These are phyloP conservation scores for Cryptosporidium sp. DNA, from an alignment of 169 alveolate species.

Conservation along the genomic window DNA sequence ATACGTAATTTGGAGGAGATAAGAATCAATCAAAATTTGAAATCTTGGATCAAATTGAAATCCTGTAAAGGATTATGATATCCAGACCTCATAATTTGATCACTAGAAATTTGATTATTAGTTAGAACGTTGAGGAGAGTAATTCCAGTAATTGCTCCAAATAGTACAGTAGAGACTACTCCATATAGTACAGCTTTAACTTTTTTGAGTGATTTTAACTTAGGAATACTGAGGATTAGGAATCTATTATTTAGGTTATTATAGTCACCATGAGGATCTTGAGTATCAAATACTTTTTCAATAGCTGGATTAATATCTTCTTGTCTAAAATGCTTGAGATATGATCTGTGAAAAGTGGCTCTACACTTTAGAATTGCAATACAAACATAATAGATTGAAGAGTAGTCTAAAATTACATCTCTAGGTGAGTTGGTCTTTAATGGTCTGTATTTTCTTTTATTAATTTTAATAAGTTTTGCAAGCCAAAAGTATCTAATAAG, in stretches of 20 bases:
- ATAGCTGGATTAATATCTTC: constrained; percentile 19
- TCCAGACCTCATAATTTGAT: constrained; percentile 10
- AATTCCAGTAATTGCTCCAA: constrained; percentile 56
- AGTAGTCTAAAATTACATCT: constrained; percentile 54
- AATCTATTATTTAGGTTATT: constrained; percentile 41
- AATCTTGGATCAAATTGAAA: background rate
- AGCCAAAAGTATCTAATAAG: constrained; percentile 40
- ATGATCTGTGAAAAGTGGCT: constrained; percentile 63
- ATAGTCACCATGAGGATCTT: constrained; percentile 43
- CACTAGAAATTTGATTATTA: background rate
- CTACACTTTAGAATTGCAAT: constrained; percentile 54
- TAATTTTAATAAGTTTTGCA: constrained; percentile 28
- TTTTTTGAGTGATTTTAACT: constrained; percentile 41
- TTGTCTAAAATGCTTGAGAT: constrained; percentile 29
- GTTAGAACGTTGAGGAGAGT: constrained; percentile 19
- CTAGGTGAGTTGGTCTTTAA: constrained; percentile 7
- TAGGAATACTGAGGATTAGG: constrained; percentile 31
- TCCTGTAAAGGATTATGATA: constrained; percentile 40
- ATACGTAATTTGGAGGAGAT: background rate
- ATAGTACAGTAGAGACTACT: constrained; percentile 40
- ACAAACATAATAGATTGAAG: constrained; percentile 52
- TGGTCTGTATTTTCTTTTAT: constrained; percentile 54
- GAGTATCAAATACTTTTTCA: constrained; percentile 49
- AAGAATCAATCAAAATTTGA: background rate
- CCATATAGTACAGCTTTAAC: constrained; percentile 37